Evolutionary conservation across 2,329 filamentous ascomycete genomes (phyloP), one percentile per base, ranked within the genome.

Genomic region (Talaromyces verruculosus): DNA sequence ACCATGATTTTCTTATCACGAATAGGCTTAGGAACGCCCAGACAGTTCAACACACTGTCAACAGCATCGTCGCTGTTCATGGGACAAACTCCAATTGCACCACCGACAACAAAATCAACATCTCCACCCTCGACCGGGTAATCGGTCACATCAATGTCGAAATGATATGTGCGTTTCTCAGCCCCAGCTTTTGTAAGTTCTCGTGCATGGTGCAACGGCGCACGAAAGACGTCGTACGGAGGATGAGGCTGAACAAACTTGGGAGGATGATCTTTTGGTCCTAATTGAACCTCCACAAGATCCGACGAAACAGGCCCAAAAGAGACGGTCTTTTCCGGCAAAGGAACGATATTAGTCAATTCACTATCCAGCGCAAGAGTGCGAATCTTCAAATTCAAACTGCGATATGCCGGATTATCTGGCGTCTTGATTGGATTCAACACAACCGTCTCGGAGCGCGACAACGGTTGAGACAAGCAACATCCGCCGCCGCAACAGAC

Each of bases 101-200:
- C 95, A 66, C 95, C 95, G 19, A 99, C 95, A 75, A 94, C 93
- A 84, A 98, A 99, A 75, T 98, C 95, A 5, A 93, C 88, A 60
- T 86, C 84, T 63, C 91, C 90, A 65, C 85, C 85, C 80, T 96
- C 92, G 22, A 88, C 86, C 0, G 95, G 93, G 73, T 99, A 99
- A 76, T 97, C 90, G 59, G 94, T 97, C 60, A 99, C 90, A 73
- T 99, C 95, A 53, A 99, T 87, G 73, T 98, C 95, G 73, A 98
- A 98, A 79, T 99, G 95, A 77, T 94, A 97, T 0, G 95, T 99
- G 67, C 94, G 87, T 86, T 99, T 99, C 83, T 97, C 92, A 5
- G 95, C 95, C 25, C 94, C 94, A 28, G 87, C 84, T 75, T 88
- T 90, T 13, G 95, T 99, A 75, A 99, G 82, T 79, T 97, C 93